Base-by-base conservation (phyloP, 139 green algal genomes). In the Ettlia oleoabundans region DNA sequence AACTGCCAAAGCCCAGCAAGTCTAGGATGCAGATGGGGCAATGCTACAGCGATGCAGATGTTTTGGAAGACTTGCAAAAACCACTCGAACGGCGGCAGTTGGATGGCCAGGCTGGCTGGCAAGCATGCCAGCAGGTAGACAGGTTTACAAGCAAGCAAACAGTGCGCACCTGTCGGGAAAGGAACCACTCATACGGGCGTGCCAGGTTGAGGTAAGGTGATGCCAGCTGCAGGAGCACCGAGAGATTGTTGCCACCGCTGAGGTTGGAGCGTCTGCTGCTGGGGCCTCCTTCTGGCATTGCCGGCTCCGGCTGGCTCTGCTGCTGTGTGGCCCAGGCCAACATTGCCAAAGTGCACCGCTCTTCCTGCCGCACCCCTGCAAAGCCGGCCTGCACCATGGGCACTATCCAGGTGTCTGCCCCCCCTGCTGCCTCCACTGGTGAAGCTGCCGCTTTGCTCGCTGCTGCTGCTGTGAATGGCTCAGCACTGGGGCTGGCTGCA, bases 181-280 rank as follows among this genome's bases (percentile, higher is more conserved):
- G 67, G 24, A 52, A 62, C 41, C 33, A n/a, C 85, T 90, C 87
- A 9, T 70, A 75, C 2, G 43, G 40, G 21, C 37, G 37, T 1
- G 86, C 76, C 21, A 91, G 81, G 53, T 92, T 92, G 28, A 92
- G 78, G 85, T 93, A 92, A 5, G 88, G 86, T 8, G 65, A 87
- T 3, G 82, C 69, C 26, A 92, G 35, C 40, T 73, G 55, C 51
- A 93, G 64, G n/a, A 70, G 62, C 33, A 37, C 47, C 19, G 42
- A 77, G n/a, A n/a, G n/a, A n/a, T n/a, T n/a, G n/a, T n/a, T n/a
- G n/a, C n/a, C n/a, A n/a, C n/a, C n/a, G n/a, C n/a, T n/a, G n/a
- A n/a, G n/a, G n/a, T n/a, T n/a, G n/a, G n/a, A n/a, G n/a, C 15
- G 52, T 40, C 38, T 35, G 35, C 28, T 35, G 77, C 47, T 28